Evolutionary conservation across 2,329 filamentous ascomycete genomes (phyloP).

Genomic region (Lasiodiplodia hormozganensis): DNA sequence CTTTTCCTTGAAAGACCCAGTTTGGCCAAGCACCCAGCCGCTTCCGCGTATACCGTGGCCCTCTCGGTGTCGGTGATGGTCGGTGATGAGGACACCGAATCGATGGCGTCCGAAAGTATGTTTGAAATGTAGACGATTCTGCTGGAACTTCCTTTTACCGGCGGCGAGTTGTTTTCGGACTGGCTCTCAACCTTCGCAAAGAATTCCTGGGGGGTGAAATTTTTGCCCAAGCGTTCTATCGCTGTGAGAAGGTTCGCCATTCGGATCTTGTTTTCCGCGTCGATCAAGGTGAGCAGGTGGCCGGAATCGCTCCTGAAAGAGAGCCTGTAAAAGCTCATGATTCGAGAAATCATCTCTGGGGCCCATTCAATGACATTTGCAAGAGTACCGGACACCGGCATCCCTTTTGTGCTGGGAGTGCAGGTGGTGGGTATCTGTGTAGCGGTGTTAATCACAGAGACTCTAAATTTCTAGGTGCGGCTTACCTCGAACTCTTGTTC

Average conservation of each 20-base stretch:
- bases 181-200: slow-evolving; percentile 44
- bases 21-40: slow-evolving; percentile 82
- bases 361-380: slow-evolving; percentile 16
- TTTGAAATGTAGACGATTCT: slow-evolving; percentile 62
- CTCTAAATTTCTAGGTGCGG: background rate
- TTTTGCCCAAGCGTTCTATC: slow-evolving; percentile 14
- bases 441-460: background rate
- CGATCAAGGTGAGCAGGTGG: slow-evolving; percentile 21
- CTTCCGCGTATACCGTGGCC: slow-evolving; percentile 80
- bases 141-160: slow-evolving; percentile 32
- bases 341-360: slow-evolving; percentile 23
- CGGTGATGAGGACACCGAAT: slow-evolving; percentile 2
- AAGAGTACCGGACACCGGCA: slow-evolving; percentile 21
- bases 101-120: slow-evolving; percentile 71
- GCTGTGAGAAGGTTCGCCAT: slow-evolving; percentile 22
- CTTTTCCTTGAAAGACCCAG: slow-evolving; percentile 88
- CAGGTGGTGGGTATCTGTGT: slow-evolving; percentile 22
- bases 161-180: slow-evolving; percentile 47
- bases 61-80: slow-evolving; percentile 72
- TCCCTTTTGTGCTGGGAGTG: slow-evolving; percentile 19
- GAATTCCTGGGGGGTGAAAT: slow-evolving; percentile 9
- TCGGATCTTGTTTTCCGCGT: slow-evolving; percentile 26
- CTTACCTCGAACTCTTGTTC: slow-evolving; percentile 79
- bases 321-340: slow-evolving; percentile 26
- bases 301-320: slow-evolving; percentile 27